A percentile compares a stretch with the other conserved stretches of the same genome.
phyloP scores from a whole-genome alignment of 192 early-diverging fungal species.

The Backusella sp. region DNA sequence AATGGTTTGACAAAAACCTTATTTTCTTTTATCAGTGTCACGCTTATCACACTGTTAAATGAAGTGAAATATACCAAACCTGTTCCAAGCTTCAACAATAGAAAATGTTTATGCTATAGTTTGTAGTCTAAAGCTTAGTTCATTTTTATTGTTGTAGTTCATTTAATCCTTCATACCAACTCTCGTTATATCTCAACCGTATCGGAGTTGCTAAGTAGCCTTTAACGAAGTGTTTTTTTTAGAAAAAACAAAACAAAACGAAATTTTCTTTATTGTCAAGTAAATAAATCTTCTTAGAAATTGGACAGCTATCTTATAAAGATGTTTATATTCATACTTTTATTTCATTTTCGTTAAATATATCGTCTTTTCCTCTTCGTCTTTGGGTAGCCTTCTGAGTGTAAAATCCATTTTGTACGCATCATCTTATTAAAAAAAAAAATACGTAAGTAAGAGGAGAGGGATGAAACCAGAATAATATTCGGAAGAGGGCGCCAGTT shows the following conservation, averaged over 20 bases:
- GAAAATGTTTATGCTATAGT: neutral
- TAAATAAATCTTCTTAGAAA: neutral
- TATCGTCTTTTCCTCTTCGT: too few relatives aligned
- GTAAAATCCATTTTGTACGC: neutral
- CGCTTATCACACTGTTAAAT: neutral
- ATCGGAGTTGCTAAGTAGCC: neutral
- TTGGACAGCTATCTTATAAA: neutral
- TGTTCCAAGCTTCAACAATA: neutral
- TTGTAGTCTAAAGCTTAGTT: neutral
- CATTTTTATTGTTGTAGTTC: neutral
- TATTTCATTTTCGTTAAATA: too few relatives aligned
- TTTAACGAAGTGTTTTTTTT: neutral
- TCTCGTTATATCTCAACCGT: neutral
- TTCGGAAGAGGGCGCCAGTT: neutral
- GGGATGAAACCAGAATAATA: neutral
- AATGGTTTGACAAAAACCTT: neutral
- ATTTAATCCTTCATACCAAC: neutral
- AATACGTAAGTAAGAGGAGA: neutral
- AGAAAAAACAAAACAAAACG: neutral
- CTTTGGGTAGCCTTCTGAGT: neutral
- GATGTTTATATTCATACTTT: neutral
- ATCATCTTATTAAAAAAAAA: neutral
- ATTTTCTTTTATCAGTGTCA: neutral
- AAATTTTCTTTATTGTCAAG: neutral
- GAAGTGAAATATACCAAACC: neutral